phyloP scores from a whole-genome alignment of 352 stramenopile genomes.

The Phytopythium litorale region DNA sequence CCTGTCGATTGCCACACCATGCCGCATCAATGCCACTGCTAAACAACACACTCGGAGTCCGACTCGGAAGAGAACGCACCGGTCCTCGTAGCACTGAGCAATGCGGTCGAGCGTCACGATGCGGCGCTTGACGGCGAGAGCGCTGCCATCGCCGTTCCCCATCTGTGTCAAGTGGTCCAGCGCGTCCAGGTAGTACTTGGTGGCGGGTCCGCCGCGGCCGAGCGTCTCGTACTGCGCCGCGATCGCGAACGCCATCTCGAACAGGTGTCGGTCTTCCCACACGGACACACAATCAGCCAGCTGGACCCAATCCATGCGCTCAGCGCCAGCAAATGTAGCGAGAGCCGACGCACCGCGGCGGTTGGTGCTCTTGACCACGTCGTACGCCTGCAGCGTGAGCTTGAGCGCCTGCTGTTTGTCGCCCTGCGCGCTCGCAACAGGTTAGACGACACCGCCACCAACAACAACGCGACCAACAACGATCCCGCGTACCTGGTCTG shows the following conservation, averaged over 20 bases:
- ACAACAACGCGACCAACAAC: too few relatives aligned
- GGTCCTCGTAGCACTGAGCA: conserved; percentile 73
- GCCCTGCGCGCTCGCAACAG: conserved; percentile 8
- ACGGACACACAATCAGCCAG: neutral
- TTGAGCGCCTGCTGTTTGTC: conserved; percentile 54
- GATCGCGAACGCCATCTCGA: conserved; percentile 72
- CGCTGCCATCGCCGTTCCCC: conserved; percentile 7
- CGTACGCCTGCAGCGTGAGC: conserved; percentile 64
- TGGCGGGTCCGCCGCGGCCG: conserved; percentile 31
- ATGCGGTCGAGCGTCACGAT: conserved; percentile 78
- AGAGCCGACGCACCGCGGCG: conserved; percentile 34
- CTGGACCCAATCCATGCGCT: too few relatives aligned
- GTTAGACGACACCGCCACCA: neutral
- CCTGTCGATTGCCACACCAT: neutral
- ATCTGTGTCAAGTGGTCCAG: conserved; percentile 43
- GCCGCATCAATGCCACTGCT: neutral
- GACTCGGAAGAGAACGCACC: conserved; percentile 13
- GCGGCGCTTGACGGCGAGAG: conserved; percentile 33
- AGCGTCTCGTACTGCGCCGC: conserved; percentile 72
- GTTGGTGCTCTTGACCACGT: conserved; percentile 63
- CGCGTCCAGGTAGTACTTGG: conserved; percentile 68
- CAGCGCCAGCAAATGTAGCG: neutral
- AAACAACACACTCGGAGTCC: neutral
- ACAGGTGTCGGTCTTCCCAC: conserved; percentile 63
- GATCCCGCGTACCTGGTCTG: conserved; percentile 24